Evolutionary conservation across 495 filamentous ascomycete species (phyloP), one percentile per base, ranked within the genome.

Genomic region (Tuber microsphaerosporum): DNA sequence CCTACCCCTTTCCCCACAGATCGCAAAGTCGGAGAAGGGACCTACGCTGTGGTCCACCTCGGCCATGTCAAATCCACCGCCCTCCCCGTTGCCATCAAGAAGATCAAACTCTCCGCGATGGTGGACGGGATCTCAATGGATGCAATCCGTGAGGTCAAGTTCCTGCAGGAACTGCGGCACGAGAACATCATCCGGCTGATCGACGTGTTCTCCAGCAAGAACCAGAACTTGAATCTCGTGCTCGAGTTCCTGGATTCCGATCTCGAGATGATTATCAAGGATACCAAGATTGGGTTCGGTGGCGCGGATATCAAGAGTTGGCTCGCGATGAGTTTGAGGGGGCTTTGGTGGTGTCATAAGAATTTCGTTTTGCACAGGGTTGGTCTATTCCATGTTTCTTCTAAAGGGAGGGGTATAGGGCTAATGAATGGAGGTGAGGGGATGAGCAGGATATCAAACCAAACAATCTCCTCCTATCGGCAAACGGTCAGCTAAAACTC

Each of bases 321-420:
- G 96, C 96, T 97, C 91, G 93, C 91, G 46, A 97, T 97, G 96
- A 89, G 97, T 19, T 86, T 87, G n/a, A 89, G 94, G 71, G 96
- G 93, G 17, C 90, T 97, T 31, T 97, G 92, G 91, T 98, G 94
- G 86, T 98, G 96, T 85, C 96, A 99, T 84, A 92, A 92, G 83
- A 96, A 95, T 83, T 93, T 90, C 78, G 89, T 99, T 4, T 86
- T 99, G 68, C 96, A 99, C 85, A 92, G 95, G 77, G 81, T 80
- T 48, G n/a, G 74, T 77, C 14, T n/a, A 26, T 26, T 61, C n/a
- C 51, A 31, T 65, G 56, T 34, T 65, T 26, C 34, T 26, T 8
- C 9, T 3, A 44, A 26, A 31, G 71, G 45, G 37, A 42, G 12
- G 31, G 42, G 10, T 20, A 4, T n/a, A 12, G 61, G 34, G 42